Conservation (phyloP, 1,284 basidiomycete species). For the Tremellales sp. region DNA sequence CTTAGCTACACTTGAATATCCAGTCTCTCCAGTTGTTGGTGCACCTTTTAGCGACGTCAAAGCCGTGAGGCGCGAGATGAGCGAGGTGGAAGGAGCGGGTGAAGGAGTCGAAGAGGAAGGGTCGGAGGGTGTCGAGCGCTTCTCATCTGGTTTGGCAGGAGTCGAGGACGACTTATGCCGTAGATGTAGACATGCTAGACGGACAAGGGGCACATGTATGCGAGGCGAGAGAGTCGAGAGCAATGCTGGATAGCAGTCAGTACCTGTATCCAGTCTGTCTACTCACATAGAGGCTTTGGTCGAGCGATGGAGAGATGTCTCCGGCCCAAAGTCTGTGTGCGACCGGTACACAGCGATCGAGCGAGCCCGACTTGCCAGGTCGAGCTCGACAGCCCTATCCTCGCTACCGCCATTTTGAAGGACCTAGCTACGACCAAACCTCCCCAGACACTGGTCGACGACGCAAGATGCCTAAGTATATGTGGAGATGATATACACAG, state of each 20-base stretch:
- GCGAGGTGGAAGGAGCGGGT: neutral
- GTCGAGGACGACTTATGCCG: neutral
- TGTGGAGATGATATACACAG: too few species aligned
- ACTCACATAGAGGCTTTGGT: too few species aligned
- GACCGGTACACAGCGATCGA: neutral
- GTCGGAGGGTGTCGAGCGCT: neutral
- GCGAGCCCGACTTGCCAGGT: neutral
- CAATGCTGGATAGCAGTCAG: too few species aligned
- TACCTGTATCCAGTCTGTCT: too few species aligned
- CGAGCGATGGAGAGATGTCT: too few species aligned
- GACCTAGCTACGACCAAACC: too few species aligned
- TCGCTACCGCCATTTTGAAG: neutral
- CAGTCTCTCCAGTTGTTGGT: conserved; percentile 7
- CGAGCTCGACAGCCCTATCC: neutral
- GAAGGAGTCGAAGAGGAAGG: neutral
- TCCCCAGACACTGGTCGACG: too few species aligned
- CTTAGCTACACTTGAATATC: conserved; percentile 55
- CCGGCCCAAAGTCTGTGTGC: neutral
- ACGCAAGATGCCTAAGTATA: too few species aligned
- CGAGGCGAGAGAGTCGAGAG: too few species aligned
- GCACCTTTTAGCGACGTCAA: neutral
- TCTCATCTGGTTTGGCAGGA: neutral
- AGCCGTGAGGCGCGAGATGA: neutral
- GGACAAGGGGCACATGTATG: too few species aligned
- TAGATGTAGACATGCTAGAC: neutral